Conservation (phyloP, 169 alveolate genomes). For the Plasmodium vinckei region DNA sequence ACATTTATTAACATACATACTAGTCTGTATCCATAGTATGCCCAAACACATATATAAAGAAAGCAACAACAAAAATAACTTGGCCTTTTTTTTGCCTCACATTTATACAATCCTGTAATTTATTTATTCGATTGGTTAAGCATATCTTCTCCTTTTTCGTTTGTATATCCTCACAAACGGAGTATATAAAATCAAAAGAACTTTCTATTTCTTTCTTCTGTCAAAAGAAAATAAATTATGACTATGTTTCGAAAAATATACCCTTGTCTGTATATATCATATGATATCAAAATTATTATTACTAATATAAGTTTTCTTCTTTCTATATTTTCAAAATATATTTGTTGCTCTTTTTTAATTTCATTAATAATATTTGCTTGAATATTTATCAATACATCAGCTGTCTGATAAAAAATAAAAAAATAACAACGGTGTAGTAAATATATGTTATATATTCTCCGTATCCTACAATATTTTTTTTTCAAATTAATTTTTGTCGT, state of each 20-base stretch:
- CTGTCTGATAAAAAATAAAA: slow-evolving; percentile 19
- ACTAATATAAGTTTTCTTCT: slow-evolving; percentile 30
- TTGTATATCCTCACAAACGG: slow-evolving; percentile 66
- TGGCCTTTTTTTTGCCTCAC: not conserved
- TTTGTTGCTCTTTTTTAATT: slow-evolving; percentile 48
- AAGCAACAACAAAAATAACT: too few relatives aligned
- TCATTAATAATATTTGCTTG: slow-evolving; percentile 48
- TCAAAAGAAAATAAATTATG: not conserved
- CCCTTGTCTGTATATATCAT: not conserved
- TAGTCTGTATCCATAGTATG: too few relatives aligned
- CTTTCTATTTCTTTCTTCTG: slow-evolving; percentile 65
- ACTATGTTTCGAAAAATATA: not conserved
- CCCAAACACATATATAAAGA: too few relatives aligned
- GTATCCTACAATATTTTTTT: not conserved
- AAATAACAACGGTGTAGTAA: not conserved
- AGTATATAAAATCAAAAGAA: slow-evolving; percentile 56
- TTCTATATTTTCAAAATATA: slow-evolving; percentile 47
- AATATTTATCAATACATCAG: slow-evolving; percentile 55
- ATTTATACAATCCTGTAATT: slow-evolving; percentile 64
- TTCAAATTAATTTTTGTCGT: not conserved
- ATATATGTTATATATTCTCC: not conserved
- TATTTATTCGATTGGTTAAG: slow-evolving; percentile 47
- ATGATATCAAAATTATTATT: not conserved
- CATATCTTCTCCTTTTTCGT: slow-evolving; percentile 69
- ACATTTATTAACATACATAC: too few relatives aligned